A percentile compares a stretch with the other conserved stretches of the same genome.
Conservation (phyloP, 1,284 basidiomycete species). For the Heterobasidion parviporum region DNA sequence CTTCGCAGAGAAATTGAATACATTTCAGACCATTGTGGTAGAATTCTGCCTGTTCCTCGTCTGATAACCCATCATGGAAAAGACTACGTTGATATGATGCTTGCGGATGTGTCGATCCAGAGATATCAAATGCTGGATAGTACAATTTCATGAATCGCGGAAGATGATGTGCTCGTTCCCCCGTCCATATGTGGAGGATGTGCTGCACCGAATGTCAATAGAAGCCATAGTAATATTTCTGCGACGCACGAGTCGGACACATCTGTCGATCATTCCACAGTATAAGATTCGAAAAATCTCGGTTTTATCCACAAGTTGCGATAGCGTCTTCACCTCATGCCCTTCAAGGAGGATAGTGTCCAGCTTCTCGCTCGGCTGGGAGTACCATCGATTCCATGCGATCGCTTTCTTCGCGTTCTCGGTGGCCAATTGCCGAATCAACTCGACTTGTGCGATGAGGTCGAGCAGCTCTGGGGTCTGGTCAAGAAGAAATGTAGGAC, state of each 20-base stretch:
- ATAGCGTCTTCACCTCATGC: background rate
- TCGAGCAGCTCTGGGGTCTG: background rate
- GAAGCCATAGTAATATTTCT: background rate
- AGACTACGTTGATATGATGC: background rate
- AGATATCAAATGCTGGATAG: too few species aligned
- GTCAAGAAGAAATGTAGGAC: background rate
- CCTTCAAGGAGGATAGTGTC: too few species aligned
- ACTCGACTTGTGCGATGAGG: background rate
- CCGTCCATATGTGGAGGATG: background rate
- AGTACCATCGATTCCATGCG: background rate
- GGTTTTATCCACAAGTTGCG: background rate
- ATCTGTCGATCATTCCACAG: background rate
- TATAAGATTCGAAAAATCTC: background rate
- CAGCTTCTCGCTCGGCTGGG: too few species aligned
- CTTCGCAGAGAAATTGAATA: background rate
- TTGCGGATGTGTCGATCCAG: too few species aligned
- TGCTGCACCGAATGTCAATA: background rate
- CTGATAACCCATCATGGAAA: background rate
- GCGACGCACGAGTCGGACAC: background rate
- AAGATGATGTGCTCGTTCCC: too few species aligned
- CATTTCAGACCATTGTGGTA: background rate
- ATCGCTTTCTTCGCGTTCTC: background rate
- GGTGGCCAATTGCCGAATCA: background rate
- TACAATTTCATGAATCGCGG: too few species aligned
- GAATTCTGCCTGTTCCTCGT: background rate